Conservation (phyloP, 768 basidiomycete species). For the Kwoniella europaea region DNA sequence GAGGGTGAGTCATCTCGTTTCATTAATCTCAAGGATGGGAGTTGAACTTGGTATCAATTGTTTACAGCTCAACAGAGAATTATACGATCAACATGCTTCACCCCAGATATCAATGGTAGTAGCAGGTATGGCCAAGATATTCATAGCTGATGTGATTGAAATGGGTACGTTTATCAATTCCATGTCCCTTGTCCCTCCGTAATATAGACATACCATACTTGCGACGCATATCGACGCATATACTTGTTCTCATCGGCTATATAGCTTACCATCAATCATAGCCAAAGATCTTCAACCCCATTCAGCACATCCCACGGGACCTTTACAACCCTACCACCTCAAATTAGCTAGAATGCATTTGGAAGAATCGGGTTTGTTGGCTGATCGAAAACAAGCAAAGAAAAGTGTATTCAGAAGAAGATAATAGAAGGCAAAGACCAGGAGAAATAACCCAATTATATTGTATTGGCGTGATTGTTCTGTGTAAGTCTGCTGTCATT, state of each 20-base stretch:
- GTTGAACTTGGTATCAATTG: not conserved
- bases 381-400: conserved; percentile 7
- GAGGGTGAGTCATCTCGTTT: conserved; percentile 28
- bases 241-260: no score
- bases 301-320: conserved; percentile 39
- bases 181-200: no score
- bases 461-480: no score
- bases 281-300: conserved; percentile 46
- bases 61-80: conserved; percentile 45
- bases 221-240: no score
- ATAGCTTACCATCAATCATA: conserved; percentile 3
- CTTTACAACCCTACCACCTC: conserved; percentile 47
- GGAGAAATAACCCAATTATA: no score
- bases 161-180: conserved; percentile 34
- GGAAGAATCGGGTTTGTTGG: conserved; percentile 35
- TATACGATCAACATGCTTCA: conserved; percentile 41
- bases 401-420: conserved; percentile 36
- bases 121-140: conserved; percentile 50
- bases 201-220: no score
- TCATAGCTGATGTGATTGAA: conserved; percentile 50
- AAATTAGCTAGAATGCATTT: conserved; percentile 34
- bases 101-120: conserved; percentile 30
- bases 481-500: no score
- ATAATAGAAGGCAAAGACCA: not conserved
- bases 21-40: not conserved